These are phyloP conservation scores for Paramecium pentaurelia DNA, from an alignment of 73 alveolate genomes.

Conservation along the genomic window DNA sequence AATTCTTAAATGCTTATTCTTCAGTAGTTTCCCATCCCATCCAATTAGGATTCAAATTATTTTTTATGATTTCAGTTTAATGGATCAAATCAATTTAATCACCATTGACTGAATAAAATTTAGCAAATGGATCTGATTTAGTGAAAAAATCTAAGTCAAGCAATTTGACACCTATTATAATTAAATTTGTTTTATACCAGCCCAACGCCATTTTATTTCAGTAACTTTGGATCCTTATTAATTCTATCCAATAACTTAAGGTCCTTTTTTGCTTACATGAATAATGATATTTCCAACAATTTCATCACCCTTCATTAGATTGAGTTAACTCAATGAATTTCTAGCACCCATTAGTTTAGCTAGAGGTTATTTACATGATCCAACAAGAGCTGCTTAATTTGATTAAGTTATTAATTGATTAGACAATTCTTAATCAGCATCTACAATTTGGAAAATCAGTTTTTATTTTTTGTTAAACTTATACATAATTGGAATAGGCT, in stretches of 20 bases:
- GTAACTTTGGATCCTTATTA: background rate
- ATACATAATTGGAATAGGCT: background rate
- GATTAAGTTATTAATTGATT: background rate
- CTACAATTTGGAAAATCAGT: background rate
- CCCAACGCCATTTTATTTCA: background rate
- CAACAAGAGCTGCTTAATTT: background rate
- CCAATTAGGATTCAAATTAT: conserved; percentile 43
- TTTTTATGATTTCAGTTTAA: conserved; percentile 8
- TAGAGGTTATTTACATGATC: background rate
- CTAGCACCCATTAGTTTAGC: background rate
- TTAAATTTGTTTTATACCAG: background rate
- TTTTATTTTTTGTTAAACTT: background rate
- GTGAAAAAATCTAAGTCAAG: conserved; percentile 22
- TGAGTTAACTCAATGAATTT: background rate
- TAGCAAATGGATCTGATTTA: conserved; percentile 42
- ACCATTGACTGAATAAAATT: background rate
- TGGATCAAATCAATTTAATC: background rate
- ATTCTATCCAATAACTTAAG: background rate
- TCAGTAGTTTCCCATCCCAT: conserved; percentile 19
- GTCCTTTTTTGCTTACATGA: background rate
- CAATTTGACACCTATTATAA: background rate
- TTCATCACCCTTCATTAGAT: background rate
- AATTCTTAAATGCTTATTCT: background rate
- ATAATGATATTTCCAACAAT: background rate
- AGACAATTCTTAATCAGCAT: background rate